These are phyloP conservation scores for Lathyrus tuberosus DNA, from an alignment of 306 rosid genomes.

Conservation along the genomic window DNA sequence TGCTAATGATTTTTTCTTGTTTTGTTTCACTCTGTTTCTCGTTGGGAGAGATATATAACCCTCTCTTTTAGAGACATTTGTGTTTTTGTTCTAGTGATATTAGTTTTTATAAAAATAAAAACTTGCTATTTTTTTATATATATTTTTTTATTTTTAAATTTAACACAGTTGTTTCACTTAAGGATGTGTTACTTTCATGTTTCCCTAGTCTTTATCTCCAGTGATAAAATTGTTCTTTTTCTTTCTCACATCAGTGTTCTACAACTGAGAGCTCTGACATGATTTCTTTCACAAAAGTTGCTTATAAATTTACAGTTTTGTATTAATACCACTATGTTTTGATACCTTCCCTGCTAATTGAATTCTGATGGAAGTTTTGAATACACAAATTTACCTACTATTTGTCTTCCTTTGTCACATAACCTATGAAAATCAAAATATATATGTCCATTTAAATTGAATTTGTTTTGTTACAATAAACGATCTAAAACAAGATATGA, in stretches of 20 bases:
- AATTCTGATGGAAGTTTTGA: slow-evolving; percentile 5
- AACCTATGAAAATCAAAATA: not conserved
- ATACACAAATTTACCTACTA: slow-evolving; percentile 12
- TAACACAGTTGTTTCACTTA: slow-evolving; percentile 15
- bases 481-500: not conserved
- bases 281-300: not conserved
- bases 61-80: not conserved
- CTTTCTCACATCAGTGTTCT: not conserved
- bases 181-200: slow-evolving; percentile 23
- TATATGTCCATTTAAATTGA: not conserved
- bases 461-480: not conserved
- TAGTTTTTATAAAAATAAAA: slow-evolving; percentile 2
- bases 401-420: slow-evolving; percentile 18
- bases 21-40: slow-evolving; percentile 16
- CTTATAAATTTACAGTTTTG: not conserved
- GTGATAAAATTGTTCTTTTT: slow-evolving; percentile 10
- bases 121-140: not conserved
- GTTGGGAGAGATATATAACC: not conserved
- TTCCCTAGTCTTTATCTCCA: slow-evolving; percentile 18
- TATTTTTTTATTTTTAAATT: not conserved
- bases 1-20: not conserved
- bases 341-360: slow-evolving; percentile 11
- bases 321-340: slow-evolving; percentile 16
- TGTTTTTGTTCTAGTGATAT: not conserved
- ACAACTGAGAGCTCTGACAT: not conserved